Conservation (phyloP, 2,329 filamentous ascomycete genomes). For the Emergomyces orientalis region DNA sequence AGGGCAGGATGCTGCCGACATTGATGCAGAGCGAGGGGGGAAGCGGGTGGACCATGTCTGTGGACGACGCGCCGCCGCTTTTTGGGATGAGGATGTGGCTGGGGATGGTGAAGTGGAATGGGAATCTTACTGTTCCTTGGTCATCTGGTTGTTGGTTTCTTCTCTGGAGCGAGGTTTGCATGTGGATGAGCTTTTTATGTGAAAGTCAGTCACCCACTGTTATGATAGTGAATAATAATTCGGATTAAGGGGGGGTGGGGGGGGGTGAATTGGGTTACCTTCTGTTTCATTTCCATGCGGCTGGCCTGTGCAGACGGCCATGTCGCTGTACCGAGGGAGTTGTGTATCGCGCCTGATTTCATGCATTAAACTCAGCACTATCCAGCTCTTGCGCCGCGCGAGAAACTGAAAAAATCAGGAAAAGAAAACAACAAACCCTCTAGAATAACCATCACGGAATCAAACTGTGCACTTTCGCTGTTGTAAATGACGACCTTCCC, state of each 20-base stretch:
- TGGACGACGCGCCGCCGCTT: constrained; percentile 1
- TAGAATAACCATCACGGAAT: constrained; percentile 8
- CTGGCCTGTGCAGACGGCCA: neutral
- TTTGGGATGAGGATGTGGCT: constrained; percentile 10
- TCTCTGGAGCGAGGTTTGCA: constrained; percentile 1
- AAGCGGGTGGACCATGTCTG: constrained; percentile 8
- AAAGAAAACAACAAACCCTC: neutral
- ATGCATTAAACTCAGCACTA: no score
- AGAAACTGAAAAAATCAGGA: neutral
- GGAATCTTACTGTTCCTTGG: constrained; percentile 4
- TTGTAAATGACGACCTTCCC: constrained; percentile 3
- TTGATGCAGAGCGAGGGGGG: constrained; percentile 5
- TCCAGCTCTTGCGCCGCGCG: neutral
- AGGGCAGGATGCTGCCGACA: constrained; percentile 4
- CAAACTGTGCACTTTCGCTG: neutral
- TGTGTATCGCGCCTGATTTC: neutral
- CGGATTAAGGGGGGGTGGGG: no score
- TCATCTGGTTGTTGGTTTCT: neutral
- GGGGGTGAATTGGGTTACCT: neutral
- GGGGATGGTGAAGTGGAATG: constrained; percentile 9
- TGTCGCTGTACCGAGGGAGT: neutral
- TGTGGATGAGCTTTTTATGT: constrained; percentile 5
- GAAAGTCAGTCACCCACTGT: neutral
- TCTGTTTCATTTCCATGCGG: constrained; percentile 10
- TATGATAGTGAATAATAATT: no score